phyloP scores from a whole-genome alignment of 2,329 filamentous ascomycete species.

The Sphaerulina musiva region DNA sequence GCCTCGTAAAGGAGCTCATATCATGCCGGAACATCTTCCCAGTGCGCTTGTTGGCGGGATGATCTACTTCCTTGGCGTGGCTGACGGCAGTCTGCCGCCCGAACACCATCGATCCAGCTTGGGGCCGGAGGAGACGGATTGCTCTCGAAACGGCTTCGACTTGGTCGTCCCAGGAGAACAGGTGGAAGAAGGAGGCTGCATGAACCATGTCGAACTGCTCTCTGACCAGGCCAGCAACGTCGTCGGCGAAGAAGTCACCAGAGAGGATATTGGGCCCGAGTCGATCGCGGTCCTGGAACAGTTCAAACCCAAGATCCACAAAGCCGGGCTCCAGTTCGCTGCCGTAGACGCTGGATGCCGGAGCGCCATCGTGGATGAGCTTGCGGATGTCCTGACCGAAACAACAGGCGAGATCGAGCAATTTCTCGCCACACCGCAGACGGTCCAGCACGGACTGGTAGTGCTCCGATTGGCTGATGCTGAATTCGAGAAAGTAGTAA shows the following conservation, averaged over 20 bases:
- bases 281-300: slow-evolving; percentile 34
- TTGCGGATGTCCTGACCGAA: slow-evolving; percentile 30
- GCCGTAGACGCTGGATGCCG: slow-evolving; percentile 31
- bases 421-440: slow-evolving; percentile 29
- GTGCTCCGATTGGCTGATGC: slow-evolving; percentile 18
- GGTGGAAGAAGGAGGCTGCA: slow-evolving; percentile 40
- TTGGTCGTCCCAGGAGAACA: slow-evolving; percentile 40
- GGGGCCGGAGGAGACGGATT: slow-evolving; percentile 31
- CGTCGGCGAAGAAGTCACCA: background rate
- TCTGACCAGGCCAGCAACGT: slow-evolving; percentile 25
- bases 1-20: slow-evolving; percentile 31
- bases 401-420: slow-evolving; percentile 40
- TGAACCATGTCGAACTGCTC: slow-evolving; percentile 38
- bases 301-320: slow-evolving; percentile 35
- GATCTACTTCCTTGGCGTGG: slow-evolving; percentile 25
- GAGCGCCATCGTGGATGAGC: slow-evolving; percentile 35
- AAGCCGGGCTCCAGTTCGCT: slow-evolving; percentile 32
- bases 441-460: slow-evolving; percentile 29
- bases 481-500: slow-evolving; percentile 21
- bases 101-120: slow-evolving; percentile 34
- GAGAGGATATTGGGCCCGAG: slow-evolving; percentile 31
- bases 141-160: slow-evolving; percentile 33
- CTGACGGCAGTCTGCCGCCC: slow-evolving; percentile 37
- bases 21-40: slow-evolving; percentile 35
- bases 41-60: slow-evolving; percentile 16